Base-by-base conservation (phyloP, 805 yeast species). In the Priceomyces fermenticarens region DNA sequence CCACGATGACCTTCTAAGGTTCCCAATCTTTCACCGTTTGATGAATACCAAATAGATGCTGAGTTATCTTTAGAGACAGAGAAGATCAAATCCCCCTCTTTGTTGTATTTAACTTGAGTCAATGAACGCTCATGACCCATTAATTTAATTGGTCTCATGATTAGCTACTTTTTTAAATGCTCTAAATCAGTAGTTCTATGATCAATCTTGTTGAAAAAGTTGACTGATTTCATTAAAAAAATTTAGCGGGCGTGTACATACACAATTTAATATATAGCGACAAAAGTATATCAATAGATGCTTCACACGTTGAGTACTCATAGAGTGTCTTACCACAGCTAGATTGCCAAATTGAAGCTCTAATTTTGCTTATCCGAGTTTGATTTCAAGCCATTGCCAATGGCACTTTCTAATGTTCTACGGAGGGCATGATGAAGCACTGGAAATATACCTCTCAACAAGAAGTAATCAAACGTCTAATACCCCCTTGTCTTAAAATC, bases 41-140 rank as follows among this genome's bases (percentile, higher is more conserved):
- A 82, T 25, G 97, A 80, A 67, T 78, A 93, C 97, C 98, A 95
- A 46, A 91, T 83, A 35, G 90, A 83, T 2, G 95, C 96, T 10
- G 82, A 80, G 54, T 78, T 77, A 76, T 93, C 99, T 66, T 93
- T 89, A 49, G 97, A 88, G 31, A 88, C 90, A 9, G 98, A 83
- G 62, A 93, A 84, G 42, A 93, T 77, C 52, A 93, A 67, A 64
- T 93, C 99, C 35, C 99, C 99, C 58, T 95, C 98, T 47, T 81
- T 77, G 78, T 93, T 93, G 73, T 83, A 93, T 63, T 87, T 91
- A 54, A 93, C 90, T 75, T 93, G 98, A 36, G 98, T 90, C 55
- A 93, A 73, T 51, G 98, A 88, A 79, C 99, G 95, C 72, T 88
- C 96, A 70, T 93, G 99, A 45, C 98, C 98, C 77, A 86, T 85